A percentile compares a stretch with the other conserved stretches of the same genome.
Conservation (phyloP, 1,284 basidiomycete species). For the Ustilago trichophora region DNA sequence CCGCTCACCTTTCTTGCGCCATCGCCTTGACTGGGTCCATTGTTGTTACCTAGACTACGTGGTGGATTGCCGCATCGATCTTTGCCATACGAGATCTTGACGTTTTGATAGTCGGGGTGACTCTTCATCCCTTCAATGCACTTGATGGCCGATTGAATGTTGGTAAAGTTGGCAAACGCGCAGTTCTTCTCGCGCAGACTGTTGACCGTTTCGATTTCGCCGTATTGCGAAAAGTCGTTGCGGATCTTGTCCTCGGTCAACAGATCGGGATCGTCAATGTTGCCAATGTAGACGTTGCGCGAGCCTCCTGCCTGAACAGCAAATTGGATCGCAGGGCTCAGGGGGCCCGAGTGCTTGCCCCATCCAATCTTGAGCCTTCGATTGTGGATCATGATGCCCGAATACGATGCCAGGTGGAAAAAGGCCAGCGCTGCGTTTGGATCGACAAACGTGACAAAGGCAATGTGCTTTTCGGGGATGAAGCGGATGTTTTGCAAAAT, state of each 20-base stretch:
- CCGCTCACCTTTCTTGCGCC: constrained; percentile 32
- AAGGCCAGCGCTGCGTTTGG: constrained; percentile 63
- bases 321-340: constrained; percentile 63
- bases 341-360: constrained; percentile 64
- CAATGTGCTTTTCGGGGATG: constrained; percentile 65
- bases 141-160: constrained; percentile 66
- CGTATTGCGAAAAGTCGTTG: constrained; percentile 61
- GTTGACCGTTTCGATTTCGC: constrained; percentile 65
- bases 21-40: constrained; percentile 8
- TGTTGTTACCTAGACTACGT: constrained; percentile 41
- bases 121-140: constrained; percentile 66
- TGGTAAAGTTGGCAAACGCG: constrained; percentile 66
- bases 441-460: constrained; percentile 65
- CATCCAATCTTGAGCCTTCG: constrained; percentile 65
- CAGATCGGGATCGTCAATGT: constrained; percentile 60
- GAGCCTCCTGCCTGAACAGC: constrained; percentile 65
- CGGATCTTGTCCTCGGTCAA: constrained; percentile 63
- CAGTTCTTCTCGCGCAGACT: constrained; percentile 64
- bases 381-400: constrained; percentile 65
- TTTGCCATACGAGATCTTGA: constrained; percentile 64
- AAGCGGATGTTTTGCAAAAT: constrained; percentile 64
- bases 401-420: constrained; percentile 61
- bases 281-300: constrained; percentile 65
- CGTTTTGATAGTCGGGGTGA: constrained; percentile 60
- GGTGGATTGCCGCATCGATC: constrained; percentile 64